These are phyloP conservation scores for Sphaerulina vaccinii DNA, from an alignment of 2,329 filamentous ascomycete genomes.

Conservation along the genomic window DNA sequence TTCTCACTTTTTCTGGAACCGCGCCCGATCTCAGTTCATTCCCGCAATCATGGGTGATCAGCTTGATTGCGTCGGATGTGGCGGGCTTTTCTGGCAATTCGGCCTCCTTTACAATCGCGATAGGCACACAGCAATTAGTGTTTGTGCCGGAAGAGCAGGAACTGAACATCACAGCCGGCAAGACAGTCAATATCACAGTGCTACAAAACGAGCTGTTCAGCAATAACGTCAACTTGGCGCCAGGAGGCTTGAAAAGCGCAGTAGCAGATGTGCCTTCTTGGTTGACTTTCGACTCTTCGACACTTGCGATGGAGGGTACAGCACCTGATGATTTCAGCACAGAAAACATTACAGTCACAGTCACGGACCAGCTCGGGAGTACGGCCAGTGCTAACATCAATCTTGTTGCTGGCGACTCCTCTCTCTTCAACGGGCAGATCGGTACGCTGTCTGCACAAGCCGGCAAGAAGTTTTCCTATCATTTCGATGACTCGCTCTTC, in stretches of 20 bases:
- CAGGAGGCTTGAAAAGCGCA: conserved; percentile 53
- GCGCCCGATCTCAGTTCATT: conserved; percentile 66
- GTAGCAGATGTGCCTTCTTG: conserved; percentile 61
- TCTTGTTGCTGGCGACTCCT: conserved; percentile 35
- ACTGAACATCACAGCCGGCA: conserved; percentile 37
- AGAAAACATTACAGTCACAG: conserved; percentile 61
- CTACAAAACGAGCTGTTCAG: conserved; percentile 38
- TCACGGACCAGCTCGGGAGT: conserved; percentile 61
- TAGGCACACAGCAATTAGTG: conserved; percentile 68
- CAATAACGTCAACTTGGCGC: conserved; percentile 44
- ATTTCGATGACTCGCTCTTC: conserved; percentile 47
- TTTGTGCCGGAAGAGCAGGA: conserved; percentile 58
- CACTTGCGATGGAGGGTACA: conserved; percentile 63
- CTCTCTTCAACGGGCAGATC: conserved; percentile 47
- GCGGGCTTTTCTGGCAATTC: conserved; percentile 70
- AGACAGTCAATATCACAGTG: conserved; percentile 33
- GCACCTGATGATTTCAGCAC: conserved; percentile 60
- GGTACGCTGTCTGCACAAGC: conserved; percentile 49
- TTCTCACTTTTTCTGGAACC: conserved; percentile 67
- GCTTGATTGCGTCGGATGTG: conserved; percentile 75
- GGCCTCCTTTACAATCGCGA: conserved; percentile 67
- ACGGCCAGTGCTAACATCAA: conserved; percentile 56
- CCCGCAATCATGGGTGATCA: conserved; percentile 70
- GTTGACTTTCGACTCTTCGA: conserved; percentile 64
- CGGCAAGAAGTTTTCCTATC: conserved; percentile 51